A percentile compares a stretch with the other conserved stretches of the same genome.
phyloP scores from a whole-genome alignment of 306 rosid genomes.

The Parietaria judaica region DNA sequence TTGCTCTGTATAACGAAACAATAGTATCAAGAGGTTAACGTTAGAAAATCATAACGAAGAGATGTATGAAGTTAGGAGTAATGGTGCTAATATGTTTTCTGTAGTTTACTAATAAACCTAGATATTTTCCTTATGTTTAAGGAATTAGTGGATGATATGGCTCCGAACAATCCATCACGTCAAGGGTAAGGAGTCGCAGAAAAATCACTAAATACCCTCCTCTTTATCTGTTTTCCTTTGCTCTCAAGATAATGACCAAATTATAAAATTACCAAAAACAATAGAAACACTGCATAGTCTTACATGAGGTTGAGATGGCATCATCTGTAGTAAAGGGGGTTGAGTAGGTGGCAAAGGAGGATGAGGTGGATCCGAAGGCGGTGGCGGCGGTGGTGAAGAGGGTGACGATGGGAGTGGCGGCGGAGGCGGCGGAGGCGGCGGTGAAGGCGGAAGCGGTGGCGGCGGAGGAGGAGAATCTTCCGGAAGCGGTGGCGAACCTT shows the following conservation, averaged over 20 bases:
- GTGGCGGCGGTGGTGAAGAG: slow-evolving; percentile 31
- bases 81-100: no score
- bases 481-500: slow-evolving; percentile 93
- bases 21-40: not conserved
- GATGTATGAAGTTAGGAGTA: no score
- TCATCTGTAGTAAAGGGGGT: slow-evolving; percentile 48
- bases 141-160: no score
- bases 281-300: slow-evolving; percentile 17
- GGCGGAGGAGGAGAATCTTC: slow-evolving; percentile 83
- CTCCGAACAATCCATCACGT: no score
- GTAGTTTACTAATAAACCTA: no score
- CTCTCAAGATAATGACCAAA: no score
- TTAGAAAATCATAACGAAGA: not conserved
- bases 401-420: slow-evolving; percentile 38
- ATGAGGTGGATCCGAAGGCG: slow-evolving; percentile 49
- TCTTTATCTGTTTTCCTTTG: no score
- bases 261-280: not conserved
- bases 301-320: slow-evolving; percentile 62
- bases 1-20: slow-evolving; percentile 48
- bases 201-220: no score
- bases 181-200: no score
- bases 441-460: slow-evolving; percentile 93
- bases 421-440: slow-evolving; percentile 79
- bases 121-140: no score
- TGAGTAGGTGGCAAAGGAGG: slow-evolving; percentile 56